Evolutionary conservation across 1,284 basidiomycete species (phyloP), one percentile per base, ranked within the genome.

Genomic region (Moesziomyces globuligerus): DNA sequence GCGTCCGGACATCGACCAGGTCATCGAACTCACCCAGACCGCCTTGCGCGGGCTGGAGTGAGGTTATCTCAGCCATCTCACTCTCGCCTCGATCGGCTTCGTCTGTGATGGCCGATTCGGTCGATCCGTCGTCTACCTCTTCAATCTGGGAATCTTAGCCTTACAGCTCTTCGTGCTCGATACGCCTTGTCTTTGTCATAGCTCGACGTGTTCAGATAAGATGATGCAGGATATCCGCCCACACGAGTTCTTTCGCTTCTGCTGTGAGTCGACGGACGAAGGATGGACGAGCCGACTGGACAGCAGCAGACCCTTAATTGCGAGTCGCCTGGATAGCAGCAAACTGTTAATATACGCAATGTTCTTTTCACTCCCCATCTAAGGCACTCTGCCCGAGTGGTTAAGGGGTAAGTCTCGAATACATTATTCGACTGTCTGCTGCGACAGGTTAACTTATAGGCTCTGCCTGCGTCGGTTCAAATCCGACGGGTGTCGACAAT

Each of bases 1-100:
- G 28, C 48, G 80, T 4, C 76, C 80, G 8, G 51, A 54, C 17
- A 78, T 82, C 46, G 76, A 79, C 17, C 54, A 68, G 48, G 62
- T 82, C 17, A 71, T 80, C 20, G 66, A 54, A 24, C 20, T 74
- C 15, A 75, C 73, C 1, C 46, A 69, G 20, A 50, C 48, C 18
- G 78, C 80, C 8, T 26, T 77, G n/a, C 45, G 70, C 5, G 70
- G 49, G 39, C 25, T 72, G 18, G 65, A 68, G 39, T 73, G 36
- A 45, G 15, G 32, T 17, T 13, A 13, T 17, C 4, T 5, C 32
- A n/a, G 11, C 32, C 11, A 32, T 32, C 29, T 3, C 29, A 32
- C 29, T 4, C 32, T 34, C 32, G 15, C 11, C 17, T 13, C 32
- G 13, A 34, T 34, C n/a, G n/a, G n/a, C n/a, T n/a, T n/a, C n/a